A percentile compares a stretch with the other conserved stretches of the same genome.
Conservation (phyloP, 306 rosid species). For the Prunus campanulata region DNA sequence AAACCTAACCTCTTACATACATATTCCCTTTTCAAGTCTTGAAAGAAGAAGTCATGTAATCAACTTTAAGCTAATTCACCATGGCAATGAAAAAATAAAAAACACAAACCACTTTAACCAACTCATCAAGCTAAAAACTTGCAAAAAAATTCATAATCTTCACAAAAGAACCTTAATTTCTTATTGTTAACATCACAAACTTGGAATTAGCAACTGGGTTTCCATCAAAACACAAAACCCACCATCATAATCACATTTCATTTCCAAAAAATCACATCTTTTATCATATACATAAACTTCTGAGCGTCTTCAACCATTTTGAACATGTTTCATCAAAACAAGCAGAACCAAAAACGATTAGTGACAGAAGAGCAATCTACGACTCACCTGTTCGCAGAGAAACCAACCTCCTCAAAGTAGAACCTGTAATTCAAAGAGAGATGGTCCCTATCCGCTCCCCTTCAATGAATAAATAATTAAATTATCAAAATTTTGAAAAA, state of each 20-base stretch:
- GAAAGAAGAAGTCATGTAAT: too few relatives aligned
- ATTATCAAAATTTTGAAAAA: background rate
- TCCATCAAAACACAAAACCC: background rate
- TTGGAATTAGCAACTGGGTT: background rate
- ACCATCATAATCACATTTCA: background rate
- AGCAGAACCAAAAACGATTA: background rate
- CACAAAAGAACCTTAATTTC: background rate
- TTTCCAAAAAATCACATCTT: background rate
- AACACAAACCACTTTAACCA: background rate
- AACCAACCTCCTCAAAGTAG: background rate
- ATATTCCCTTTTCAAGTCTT: background rate
- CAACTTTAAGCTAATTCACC: background rate
- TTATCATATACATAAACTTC: background rate
- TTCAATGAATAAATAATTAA: background rate
- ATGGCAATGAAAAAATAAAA: background rate
- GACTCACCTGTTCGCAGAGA: constrained; percentile 6
- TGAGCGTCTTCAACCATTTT: background rate
- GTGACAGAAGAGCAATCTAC: background rate
- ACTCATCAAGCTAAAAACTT: background rate
- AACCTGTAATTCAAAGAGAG: background rate
- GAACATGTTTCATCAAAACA: background rate
- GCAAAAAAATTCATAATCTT: background rate
- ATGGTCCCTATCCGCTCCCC: constrained; percentile 9
- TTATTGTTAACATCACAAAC: background rate
- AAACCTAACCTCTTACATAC: background rate